These are phyloP conservation scores for Suillus brevipes DNA, from an alignment of 768 basidiomycete genomes.

Conservation along the genomic window DNA sequence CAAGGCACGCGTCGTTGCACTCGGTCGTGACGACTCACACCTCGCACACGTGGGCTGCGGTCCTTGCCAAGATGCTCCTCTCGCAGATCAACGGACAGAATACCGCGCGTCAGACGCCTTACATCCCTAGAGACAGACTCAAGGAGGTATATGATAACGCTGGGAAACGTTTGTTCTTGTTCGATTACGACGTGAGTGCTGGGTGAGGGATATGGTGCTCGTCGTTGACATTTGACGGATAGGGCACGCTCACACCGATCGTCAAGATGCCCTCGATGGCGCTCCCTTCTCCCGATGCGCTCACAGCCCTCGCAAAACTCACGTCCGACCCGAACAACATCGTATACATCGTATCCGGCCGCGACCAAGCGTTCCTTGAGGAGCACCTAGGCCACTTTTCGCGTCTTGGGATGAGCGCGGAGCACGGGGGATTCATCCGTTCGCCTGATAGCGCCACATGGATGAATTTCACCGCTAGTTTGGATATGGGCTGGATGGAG, in stretches of 20 bases:
- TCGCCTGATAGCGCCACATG: slow-evolving; percentile 67
- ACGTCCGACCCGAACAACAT: slow-evolving; percentile 82
- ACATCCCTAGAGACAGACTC: slow-evolving; percentile 65
- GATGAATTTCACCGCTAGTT: slow-evolving; percentile 57
- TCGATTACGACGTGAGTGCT: slow-evolving; percentile 88
- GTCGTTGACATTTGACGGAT: slow-evolving; percentile 1
- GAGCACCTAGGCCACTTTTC: slow-evolving; percentile 85
- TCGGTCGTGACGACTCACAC: slow-evolving; percentile 90
- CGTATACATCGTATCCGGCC: slow-evolving; percentile 97
- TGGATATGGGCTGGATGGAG: slow-evolving; percentile 87
- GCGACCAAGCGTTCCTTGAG: slow-evolving; percentile 90
- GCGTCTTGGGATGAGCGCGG: slow-evolving; percentile 87
- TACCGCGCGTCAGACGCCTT: slow-evolving; percentile 82
- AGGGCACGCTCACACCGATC: slow-evolving; percentile 97
- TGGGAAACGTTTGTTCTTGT: slow-evolving; percentile 84
- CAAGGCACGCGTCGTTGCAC: slow-evolving; percentile 74
- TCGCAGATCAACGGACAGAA: slow-evolving; percentile 77
- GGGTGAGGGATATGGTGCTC: neutral
- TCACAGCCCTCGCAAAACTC: slow-evolving; percentile 71
- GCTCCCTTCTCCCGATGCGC: slow-evolving; percentile 70
- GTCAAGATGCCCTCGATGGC: slow-evolving; percentile 93
- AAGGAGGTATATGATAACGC: slow-evolving; percentile 63
- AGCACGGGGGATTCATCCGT: slow-evolving; percentile 92
- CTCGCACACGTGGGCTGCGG: slow-evolving; percentile 91
- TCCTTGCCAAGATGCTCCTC: slow-evolving; percentile 85